These are phyloP conservation scores for Saxispiralis lemnorum DNA, from an alignment of 495 filamentous ascomycete species.

Conservation along the genomic window DNA sequence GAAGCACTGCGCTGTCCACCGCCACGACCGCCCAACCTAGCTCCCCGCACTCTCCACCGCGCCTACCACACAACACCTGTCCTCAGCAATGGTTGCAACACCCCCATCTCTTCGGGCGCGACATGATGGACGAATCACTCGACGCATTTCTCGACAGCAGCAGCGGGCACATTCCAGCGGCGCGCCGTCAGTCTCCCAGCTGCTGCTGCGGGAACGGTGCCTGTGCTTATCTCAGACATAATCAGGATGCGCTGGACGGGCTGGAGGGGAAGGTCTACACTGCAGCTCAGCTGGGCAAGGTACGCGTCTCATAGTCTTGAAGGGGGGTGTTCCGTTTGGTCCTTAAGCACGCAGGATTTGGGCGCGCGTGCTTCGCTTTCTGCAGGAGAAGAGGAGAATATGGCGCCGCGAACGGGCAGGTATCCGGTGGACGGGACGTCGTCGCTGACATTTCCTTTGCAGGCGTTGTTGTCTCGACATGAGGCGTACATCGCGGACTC, in stretches of 20 bases:
- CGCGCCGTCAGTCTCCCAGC: background rate
- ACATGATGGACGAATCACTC: too few relatives aligned
- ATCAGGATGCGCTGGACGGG: conserved; percentile 55
- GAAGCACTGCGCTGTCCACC: too few relatives aligned
- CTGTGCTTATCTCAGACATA: conserved; percentile 65
- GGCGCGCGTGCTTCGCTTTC: background rate
- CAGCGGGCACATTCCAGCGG: conserved; percentile 10
- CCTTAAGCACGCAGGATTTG: background rate
- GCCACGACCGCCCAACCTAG: too few relatives aligned
- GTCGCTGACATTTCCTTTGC: conserved; percentile 54
- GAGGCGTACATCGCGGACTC: conserved; percentile 83
- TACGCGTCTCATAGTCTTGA: conserved; percentile 24
- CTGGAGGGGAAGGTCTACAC: conserved; percentile 73
- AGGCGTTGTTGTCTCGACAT: conserved; percentile 82
- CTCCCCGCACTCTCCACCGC: too few relatives aligned
- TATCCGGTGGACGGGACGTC: conserved; percentile 8
- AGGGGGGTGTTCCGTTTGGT: background rate
- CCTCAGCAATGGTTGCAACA: too few relatives aligned
- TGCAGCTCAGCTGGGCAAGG: conserved; percentile 78
- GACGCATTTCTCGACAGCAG: background rate
- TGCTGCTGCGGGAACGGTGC: conserved; percentile 77
- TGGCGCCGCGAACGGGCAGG: conserved; percentile 5
- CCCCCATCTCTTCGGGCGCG: too few relatives aligned
- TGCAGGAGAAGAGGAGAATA: too few relatives aligned
- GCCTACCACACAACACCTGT: too few relatives aligned